A percentile compares a stretch with the other conserved stretches of the same genome.
These are phyloP conservation scores for Beauveria sp. DNA, from an alignment of 2,329 filamentous ascomycete genomes.

Conservation along the genomic window DNA sequence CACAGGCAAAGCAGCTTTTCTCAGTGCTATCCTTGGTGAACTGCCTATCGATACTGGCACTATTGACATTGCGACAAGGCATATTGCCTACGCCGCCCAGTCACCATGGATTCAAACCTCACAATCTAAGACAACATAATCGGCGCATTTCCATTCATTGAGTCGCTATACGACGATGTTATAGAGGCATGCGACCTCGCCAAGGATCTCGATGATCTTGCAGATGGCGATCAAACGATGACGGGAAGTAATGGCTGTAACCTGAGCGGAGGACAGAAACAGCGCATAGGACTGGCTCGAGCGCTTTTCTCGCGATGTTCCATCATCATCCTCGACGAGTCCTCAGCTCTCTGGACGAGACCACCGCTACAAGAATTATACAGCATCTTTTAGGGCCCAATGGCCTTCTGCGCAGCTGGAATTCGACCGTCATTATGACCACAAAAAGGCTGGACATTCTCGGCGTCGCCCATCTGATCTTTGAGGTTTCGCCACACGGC, in stretches of 20 bases:
- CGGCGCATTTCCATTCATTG: conserved; percentile 24
- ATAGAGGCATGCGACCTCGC: conserved; percentile 26
- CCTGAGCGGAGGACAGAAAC: background rate
- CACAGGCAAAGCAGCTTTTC: conserved; percentile 25
- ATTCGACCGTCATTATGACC: conserved; percentile 12
- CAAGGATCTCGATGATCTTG: conserved; percentile 20
- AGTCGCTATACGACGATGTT: conserved; percentile 24
- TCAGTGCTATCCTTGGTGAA: conserved; percentile 25
- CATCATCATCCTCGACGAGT: conserved; percentile 13
- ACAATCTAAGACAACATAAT: conserved; percentile 28
- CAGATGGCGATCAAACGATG: conserved; percentile 19
- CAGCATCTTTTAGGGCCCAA: conserved; percentile 2
- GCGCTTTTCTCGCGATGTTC: conserved; percentile 10
- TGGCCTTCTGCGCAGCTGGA: conserved; percentile 9
- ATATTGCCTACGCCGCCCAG: conserved; percentile 24
- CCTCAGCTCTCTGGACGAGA: conserved; percentile 12
- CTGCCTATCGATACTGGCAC: conserved; percentile 15
- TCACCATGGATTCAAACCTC: conserved; percentile 27
- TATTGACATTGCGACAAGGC: conserved; percentile 17
- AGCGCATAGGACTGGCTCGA: conserved; percentile 1
- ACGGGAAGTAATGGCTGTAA: conserved; percentile 19
- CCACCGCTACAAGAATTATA: background rate
- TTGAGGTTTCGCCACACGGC: background rate
- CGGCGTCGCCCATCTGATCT: background rate
- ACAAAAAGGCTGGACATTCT: background rate